Percentiles rank a stretch among this genome's conserved stretches.
Evolutionary conservation across 1,284 basidiomycete species (phyloP).

Genomic region (Vanrija sp.): DNA sequence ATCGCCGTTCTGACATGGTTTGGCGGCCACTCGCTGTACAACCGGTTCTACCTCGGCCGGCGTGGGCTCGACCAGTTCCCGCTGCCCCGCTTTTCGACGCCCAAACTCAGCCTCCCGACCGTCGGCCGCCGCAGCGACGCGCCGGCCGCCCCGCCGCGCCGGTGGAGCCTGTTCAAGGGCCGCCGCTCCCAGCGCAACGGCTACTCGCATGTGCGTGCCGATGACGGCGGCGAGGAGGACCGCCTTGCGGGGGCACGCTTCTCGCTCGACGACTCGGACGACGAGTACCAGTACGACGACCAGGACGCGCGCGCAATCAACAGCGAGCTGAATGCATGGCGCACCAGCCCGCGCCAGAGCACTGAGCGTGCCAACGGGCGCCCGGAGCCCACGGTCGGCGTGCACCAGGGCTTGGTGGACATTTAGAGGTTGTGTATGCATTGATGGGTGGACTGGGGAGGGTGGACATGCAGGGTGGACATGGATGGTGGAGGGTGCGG

Average conservation of each 20-base stretch:
- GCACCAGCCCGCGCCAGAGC: slow-evolving; percentile 11
- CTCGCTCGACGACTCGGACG: slow-evolving; percentile 46
- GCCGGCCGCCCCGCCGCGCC: slow-evolving; percentile 7
- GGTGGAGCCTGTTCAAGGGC: slow-evolving; percentile 32
- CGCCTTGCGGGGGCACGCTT: slow-evolving; percentile 53
- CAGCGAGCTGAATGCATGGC: slow-evolving; percentile 37
- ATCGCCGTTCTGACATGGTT: slow-evolving; percentile 47
- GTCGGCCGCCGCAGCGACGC: slow-evolving; percentile 7
- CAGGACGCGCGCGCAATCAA: slow-evolving; percentile 20
- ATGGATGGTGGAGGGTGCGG: too few relatives aligned
- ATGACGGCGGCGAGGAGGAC: slow-evolving; percentile 53
- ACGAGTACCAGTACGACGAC: slow-evolving; percentile 22
- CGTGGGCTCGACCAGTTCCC: slow-evolving; percentile 44
- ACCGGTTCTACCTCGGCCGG: slow-evolving; percentile 41
- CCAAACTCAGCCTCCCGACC: not conserved
- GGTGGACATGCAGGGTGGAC: too few relatives aligned
- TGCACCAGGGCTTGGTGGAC: slow-evolving; percentile 39
- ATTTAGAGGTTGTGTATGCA: slow-evolving; percentile 19
- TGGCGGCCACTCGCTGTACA: slow-evolving; percentile 44
- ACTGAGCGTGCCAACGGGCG: slow-evolving; percentile 3
- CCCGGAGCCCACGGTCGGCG: slow-evolving; percentile 20
- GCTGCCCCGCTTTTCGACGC: slow-evolving; percentile 17
- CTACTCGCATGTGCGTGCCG: slow-evolving; percentile 35
- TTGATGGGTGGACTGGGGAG: not conserved
- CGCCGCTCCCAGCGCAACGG: slow-evolving; percentile 30